Evolutionary conservation across 805 yeast species (phyloP), one percentile per base, ranked within the genome.

Genomic region (Hanseniaspora jakobsenii): DNA sequence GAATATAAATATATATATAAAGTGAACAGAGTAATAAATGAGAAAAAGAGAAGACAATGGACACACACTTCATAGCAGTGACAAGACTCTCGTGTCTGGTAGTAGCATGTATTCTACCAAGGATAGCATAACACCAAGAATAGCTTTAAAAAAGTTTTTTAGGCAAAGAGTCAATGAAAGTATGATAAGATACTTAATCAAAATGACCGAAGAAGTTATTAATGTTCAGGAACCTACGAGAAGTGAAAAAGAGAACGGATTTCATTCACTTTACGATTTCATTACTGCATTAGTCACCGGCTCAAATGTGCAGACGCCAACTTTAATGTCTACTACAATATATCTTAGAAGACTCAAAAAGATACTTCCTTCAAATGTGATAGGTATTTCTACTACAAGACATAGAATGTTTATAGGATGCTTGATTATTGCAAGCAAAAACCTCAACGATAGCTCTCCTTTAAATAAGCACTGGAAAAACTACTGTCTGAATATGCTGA

Each of bases 391-490:
- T 43, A 81, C 96, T 43, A 86, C 97, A 7, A 74, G 93, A 57
- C 98, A 89, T 66, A 72, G 97, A 49, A 83, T 89, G 47, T 91
- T 89, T 52, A 66, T 89, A 42, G 95, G 96, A 0, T 75, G 95
- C 36, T 69, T 89, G 47, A 84, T 89, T 35, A 64, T 91, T 38
- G 82, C 94, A n/a, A 95, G 97, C 13, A 89, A 89, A 66, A 78
- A 77, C 50, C 72, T 87, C 51, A 89, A 89, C 63, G 98, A 89
- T 66, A 81, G 94, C 3, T 79, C 93, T 17, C 98, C 98, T 34
- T 72, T 89, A 59, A 89, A 89, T 65, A 87, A 81, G 64, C 96
- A 91, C 66, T 89, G 98, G 98, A 79, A 94, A 4, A 71, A 75
- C 49, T 87, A 89, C 66, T 87, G 97, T 3, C 78, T 80, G 58